These are phyloP conservation scores for Ogataea sp. DNA, from an alignment of 805 yeast species.

Conservation along the genomic window DNA sequence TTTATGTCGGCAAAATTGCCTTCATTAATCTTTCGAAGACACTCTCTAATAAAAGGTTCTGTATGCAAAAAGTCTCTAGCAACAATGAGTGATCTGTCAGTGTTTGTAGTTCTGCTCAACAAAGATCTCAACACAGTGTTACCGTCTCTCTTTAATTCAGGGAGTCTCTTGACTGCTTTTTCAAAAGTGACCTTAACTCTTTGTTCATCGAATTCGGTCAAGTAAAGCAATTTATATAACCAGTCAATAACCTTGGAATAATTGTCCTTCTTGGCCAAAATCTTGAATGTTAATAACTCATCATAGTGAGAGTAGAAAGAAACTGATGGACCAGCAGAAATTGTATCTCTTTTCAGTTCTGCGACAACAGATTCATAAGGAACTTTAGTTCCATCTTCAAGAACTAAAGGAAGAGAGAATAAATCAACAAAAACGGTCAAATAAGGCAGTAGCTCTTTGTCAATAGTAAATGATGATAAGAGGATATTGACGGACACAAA, in stretches of 20 bases:
- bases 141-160: conserved; percentile 60
- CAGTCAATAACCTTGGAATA: conserved; percentile 69
- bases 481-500: conserved; percentile 64
- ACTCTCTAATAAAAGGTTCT: conserved; percentile 46
- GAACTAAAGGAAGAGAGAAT: conserved; percentile 50
- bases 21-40: conserved; percentile 41
- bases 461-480: conserved; percentile 47
- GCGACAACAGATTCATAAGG: conserved; percentile 75
- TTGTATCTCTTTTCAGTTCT: conserved; percentile 63
- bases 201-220: conserved; percentile 61
- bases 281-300: conserved; percentile 55
- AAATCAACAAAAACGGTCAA: conserved; percentile 58
- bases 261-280: conserved; percentile 53
- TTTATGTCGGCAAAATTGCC: conserved; percentile 44
- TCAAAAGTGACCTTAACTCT: conserved; percentile 63
- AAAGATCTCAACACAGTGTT: conserved; percentile 57
- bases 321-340: conserved; percentile 46
- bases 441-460: conserved; percentile 59
- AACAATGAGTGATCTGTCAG: conserved; percentile 53
- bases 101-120: conserved; percentile 35
- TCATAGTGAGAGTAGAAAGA: conserved; percentile 55
- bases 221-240: conserved; percentile 59
- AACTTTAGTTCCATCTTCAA: conserved; percentile 49
- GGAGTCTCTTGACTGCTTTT: conserved; percentile 47
- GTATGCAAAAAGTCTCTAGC: conserved; percentile 58